Percentiles rank a stretch among this genome's conserved stretches.
phyloP scores from a whole-genome alignment of 2,329 filamentous ascomycete genomes.

The Botryotinia calthae region DNA sequence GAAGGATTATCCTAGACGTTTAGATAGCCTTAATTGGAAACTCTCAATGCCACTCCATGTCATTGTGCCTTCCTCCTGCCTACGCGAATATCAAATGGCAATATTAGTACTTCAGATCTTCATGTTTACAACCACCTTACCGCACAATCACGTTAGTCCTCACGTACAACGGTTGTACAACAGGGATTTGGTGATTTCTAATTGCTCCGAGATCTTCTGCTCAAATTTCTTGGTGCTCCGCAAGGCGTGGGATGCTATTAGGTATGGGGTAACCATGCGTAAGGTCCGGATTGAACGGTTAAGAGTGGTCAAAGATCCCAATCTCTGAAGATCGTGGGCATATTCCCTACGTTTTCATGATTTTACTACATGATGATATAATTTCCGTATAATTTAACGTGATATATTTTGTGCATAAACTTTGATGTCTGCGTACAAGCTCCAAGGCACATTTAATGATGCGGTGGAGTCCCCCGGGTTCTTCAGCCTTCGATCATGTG shows the following conservation, averaged over 20 bases:
- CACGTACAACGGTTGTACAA: neutral
- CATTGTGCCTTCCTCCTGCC: neutral
- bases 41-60: neutral
- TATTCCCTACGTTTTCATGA: neutral
- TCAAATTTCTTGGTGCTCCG: neutral
- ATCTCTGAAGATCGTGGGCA: neutral
- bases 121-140: neutral
- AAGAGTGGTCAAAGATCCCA: neutral
- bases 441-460: constrained; percentile 1
- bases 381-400: neutral
- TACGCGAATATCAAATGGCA: neutral
- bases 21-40: neutral
- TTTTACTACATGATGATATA: neutral
- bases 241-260: neutral
- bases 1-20: neutral
- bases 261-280: neutral
- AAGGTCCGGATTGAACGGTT: neutral
- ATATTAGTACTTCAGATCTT: neutral
- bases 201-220: neutral
- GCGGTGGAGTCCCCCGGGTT: neutral
- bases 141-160: neutral
- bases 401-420: constrained; percentile 5
- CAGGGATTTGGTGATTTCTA: neutral
- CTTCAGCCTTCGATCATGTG: constrained; percentile 13
- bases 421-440: neutral